These are phyloP conservation scores for Penicillium maclennaniae DNA, from an alignment of 495 filamentous ascomycete species.

Conservation along the genomic window DNA sequence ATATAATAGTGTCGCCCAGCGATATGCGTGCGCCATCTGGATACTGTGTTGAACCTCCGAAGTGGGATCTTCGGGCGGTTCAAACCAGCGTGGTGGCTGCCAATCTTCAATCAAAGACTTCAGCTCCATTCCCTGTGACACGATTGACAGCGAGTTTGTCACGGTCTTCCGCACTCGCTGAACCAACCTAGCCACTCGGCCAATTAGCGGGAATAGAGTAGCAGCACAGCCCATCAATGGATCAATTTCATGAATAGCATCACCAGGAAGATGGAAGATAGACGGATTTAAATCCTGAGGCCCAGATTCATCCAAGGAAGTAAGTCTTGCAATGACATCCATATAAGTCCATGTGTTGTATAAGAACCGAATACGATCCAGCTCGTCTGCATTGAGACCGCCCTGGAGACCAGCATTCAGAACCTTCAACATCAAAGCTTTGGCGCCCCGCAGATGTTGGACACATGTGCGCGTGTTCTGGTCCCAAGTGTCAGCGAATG, in stretches of 20 bases:
- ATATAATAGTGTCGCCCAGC: slow-evolving; percentile 70
- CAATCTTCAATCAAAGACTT: slow-evolving; percentile 62
- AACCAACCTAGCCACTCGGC: slow-evolving; percentile 64
- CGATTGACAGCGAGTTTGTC: slow-evolving; percentile 58
- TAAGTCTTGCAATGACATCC: slow-evolving; percentile 75
- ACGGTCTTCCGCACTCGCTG: slow-evolving; percentile 56
- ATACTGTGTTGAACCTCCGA: slow-evolving; percentile 63
- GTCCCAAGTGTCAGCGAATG: slow-evolving; percentile 78
- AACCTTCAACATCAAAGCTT: slow-evolving; percentile 58
- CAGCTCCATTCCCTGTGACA: slow-evolving; percentile 62
- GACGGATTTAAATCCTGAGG: slow-evolving; percentile 50
- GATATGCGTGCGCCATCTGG: slow-evolving; percentile 72
- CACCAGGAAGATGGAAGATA: slow-evolving; percentile 34
- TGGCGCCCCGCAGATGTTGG: slow-evolving; percentile 68
- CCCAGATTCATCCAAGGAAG: slow-evolving; percentile 59
- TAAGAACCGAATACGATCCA: slow-evolving; percentile 61
- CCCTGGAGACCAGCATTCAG: slow-evolving; percentile 40
- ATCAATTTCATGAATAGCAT: slow-evolving; percentile 58
- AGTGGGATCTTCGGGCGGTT: slow-evolving; percentile 64
- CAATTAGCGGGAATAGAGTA: slow-evolving; percentile 71
- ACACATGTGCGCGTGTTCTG: slow-evolving; percentile 71
- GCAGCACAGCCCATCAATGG: slow-evolving; percentile 72
- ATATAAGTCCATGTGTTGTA: slow-evolving; percentile 80
- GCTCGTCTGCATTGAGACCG: slow-evolving; percentile 35
- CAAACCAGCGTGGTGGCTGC: slow-evolving; percentile 54